These are phyloP conservation scores for Candida patagonica DNA, from an alignment of 805 yeast species.

Conservation along the genomic window DNA sequence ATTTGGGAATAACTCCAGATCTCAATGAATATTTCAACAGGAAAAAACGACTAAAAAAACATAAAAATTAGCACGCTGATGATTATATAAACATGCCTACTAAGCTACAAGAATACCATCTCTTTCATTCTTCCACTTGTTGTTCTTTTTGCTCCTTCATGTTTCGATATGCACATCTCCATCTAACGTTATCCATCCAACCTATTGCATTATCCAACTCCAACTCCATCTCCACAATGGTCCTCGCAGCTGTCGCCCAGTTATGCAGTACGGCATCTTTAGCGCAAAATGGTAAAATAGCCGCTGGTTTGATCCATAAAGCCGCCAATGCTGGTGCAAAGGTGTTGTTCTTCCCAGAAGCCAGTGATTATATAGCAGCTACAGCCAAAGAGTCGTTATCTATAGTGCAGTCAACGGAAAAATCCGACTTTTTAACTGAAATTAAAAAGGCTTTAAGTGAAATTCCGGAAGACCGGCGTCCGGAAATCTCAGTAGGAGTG, in stretches of 20 bases:
- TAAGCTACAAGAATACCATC: too few species aligned
- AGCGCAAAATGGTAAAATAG: conserved; percentile 48
- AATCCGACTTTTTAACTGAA: conserved; percentile 32
- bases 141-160: too few species aligned
- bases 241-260: conserved; percentile 76
- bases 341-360: conserved; percentile 84
- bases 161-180: too few species aligned
- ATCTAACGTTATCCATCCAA: too few species aligned
- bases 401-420: conserved; percentile 42
- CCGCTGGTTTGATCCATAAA: conserved; percentile 46
- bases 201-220: too few species aligned
- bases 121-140: too few species aligned
- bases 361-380: conserved; percentile 71
- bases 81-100: too few species aligned
- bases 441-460: conserved; percentile 39
- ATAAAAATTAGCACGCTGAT: too few species aligned
- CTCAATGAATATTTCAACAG: too few species aligned
- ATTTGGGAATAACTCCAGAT: too few species aligned
- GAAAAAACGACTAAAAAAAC: too few species aligned
- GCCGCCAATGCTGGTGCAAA: conserved; percentile 57
- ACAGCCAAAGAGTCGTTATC: conserved; percentile 54
- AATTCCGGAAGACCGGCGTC: conserved; percentile 33
- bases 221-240: too few species aligned
- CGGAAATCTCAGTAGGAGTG: conserved; percentile 75
- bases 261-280: conserved; percentile 64